Percentiles rank a stretch among this genome's conserved stretches.
phyloP scores from a whole-genome alignment of 345 rosid genomes.

The Raphanus raphanistrum region DNA sequence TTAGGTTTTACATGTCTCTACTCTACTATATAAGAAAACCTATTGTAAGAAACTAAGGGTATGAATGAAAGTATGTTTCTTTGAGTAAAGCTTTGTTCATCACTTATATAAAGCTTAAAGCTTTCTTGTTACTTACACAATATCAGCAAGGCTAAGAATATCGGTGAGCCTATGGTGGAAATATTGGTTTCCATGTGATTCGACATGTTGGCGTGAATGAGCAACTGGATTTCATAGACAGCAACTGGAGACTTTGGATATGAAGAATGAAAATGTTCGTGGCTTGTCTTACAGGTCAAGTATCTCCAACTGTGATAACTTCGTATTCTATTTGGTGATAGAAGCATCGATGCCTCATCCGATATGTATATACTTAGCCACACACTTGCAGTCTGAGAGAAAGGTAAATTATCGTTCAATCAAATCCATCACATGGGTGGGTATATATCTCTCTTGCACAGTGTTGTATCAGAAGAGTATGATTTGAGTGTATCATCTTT shows the following conservation, averaged over 20 bases:
- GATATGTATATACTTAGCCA: not conserved
- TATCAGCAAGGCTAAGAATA: too few relatives aligned
- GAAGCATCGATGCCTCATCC: slow-evolving; percentile 12
- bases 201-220: not conserved
- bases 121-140: too few relatives aligned
- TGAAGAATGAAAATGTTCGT: not conserved
- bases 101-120: too few relatives aligned
- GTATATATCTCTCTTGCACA: not conserved
- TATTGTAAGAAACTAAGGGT: too few relatives aligned
- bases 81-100: too few relatives aligned
- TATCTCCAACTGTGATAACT: slow-evolving; percentile 9
- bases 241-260: not conserved
- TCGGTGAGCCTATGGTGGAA: too few relatives aligned
- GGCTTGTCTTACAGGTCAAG: slow-evolving; percentile 1
- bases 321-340: not conserved
- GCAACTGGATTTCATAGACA: not conserved
- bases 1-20: too few relatives aligned
- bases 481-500: not conserved
- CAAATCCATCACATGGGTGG: not conserved
- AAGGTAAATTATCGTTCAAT: not conserved
- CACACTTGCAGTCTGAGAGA: not conserved
- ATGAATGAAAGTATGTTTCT: too few relatives aligned
- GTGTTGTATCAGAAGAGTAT: not conserved
- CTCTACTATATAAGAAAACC: too few relatives aligned
- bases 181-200: too few relatives aligned